phyloP scores from a whole-genome alignment of 2,329 filamentous ascomycete species.

The Xylaria multiplex region DNA sequence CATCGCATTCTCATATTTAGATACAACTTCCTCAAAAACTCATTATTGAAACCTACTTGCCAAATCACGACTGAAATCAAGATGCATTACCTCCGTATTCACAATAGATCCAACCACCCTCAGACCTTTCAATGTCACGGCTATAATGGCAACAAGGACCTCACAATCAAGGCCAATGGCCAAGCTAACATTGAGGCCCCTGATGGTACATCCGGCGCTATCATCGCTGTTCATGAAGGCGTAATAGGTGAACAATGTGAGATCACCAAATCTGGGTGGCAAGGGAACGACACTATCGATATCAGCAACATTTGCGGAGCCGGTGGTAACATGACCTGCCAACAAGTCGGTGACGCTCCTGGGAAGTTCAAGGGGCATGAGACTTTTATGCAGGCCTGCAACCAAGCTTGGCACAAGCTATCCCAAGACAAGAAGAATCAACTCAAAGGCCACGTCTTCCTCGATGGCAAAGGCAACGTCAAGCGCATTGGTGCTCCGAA shows the following conservation, averaged over 20 bases:
- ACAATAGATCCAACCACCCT: conserved; percentile 50
- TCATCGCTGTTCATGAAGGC: conserved; percentile 53
- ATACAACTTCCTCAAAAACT: background rate
- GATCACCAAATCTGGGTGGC: conserved; percentile 52
- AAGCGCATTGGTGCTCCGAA: conserved; percentile 51
- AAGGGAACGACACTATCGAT: conserved; percentile 43
- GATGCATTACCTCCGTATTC: conserved; percentile 48
- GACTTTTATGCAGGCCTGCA: conserved; percentile 53
- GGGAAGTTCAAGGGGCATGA: conserved; percentile 52
- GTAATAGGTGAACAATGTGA: conserved; percentile 54
- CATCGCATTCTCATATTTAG: conserved; percentile 11
- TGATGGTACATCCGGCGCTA: conserved; percentile 51
- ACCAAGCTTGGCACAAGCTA: conserved; percentile 49
- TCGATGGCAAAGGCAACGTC: conserved; percentile 47
- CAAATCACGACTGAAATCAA: conserved; percentile 24
- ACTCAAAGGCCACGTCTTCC: conserved; percentile 49
- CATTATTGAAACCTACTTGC: background rate
- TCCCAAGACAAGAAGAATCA: conserved; percentile 47
- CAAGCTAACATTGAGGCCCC: conserved; percentile 46
- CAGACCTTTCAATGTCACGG: conserved; percentile 53
- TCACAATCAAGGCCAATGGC: conserved; percentile 46
- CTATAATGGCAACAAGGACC: conserved; percentile 50
- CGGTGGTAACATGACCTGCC: conserved; percentile 54
- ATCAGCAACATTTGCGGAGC: conserved; percentile 53
- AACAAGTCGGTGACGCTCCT: conserved; percentile 50